Conservation (phyloP, 768 basidiomycete species). For the Collybiopsis luxurians region DNA sequence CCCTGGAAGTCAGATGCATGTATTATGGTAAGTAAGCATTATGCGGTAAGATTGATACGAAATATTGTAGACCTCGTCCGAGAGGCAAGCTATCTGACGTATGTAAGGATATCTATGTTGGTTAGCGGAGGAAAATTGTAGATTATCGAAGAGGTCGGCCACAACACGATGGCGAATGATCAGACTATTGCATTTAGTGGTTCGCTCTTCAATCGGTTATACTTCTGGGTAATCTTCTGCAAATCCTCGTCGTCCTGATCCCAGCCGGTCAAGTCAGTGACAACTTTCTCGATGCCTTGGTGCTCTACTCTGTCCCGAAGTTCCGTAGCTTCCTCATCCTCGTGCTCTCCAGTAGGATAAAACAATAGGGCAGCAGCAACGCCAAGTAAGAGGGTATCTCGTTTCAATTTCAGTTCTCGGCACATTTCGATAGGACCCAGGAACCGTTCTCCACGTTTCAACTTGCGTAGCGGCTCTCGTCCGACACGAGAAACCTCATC, state of each 20-base stretch:
- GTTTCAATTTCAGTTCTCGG: slow-evolving; percentile 23
- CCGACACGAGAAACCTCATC: slow-evolving; percentile 36
- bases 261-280: slow-evolving; percentile 5
- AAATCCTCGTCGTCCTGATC: not conserved
- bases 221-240: slow-evolving; percentile 2
- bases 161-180: too few relatives aligned
- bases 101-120: too few relatives aligned
- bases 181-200: too few relatives aligned
- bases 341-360: not conserved
- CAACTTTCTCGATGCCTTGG: slow-evolving; percentile 4
- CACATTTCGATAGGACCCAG: slow-evolving; percentile 35
- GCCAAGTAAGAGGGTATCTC: slow-evolving; percentile 27
- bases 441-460: slow-evolving; percentile 30
- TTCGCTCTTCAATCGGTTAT: slow-evolving; percentile 9
- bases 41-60: too few relatives aligned
- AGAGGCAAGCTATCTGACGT: too few relatives aligned
- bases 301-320: not conserved
- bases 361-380: slow-evolving; percentile 17
- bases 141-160: too few relatives aligned
- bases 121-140: too few relatives aligned
- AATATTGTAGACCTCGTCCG: too few relatives aligned
- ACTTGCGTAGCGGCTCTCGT: slow-evolving; percentile 36
- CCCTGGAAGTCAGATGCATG: too few relatives aligned
- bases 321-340: slow-evolving; percentile 9
- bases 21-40: too few relatives aligned